A percentile compares a stretch with the other conserved stretches of the same genome.
phyloP scores from a whole-genome alignment of 1,284 basidiomycete species.

The Melanopsichium pennsylvanicum region DNA sequence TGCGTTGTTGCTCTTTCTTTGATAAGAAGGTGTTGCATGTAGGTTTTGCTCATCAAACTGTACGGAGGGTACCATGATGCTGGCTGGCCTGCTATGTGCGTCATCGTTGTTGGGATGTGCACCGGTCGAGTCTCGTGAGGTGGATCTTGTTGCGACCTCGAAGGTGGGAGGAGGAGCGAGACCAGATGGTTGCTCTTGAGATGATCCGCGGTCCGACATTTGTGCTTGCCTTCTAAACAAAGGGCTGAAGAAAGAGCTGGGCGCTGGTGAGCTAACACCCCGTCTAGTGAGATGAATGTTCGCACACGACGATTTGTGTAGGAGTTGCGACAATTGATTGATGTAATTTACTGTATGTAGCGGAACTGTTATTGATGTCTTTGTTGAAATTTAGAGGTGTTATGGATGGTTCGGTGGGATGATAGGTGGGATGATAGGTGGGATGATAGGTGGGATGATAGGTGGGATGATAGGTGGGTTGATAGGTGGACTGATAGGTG shows the following conservation, averaged over 20 bases:
- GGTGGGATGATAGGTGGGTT: too few species aligned
- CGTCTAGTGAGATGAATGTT: neutral
- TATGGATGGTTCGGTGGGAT: too few species aligned
- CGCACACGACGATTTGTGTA: too few species aligned
- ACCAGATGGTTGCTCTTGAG: conserved; percentile 6
- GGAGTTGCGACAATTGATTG: too few species aligned
- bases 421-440: too few species aligned
- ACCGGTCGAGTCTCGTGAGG: neutral
- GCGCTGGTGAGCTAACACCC: neutral
- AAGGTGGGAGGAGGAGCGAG: conserved; percentile 15
- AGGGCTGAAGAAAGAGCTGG: neutral
- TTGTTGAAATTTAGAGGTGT: too few species aligned
- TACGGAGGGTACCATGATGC: conserved; percentile 35
- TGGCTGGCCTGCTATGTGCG: conserved; percentile 14
- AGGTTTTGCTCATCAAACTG: conserved; percentile 48
- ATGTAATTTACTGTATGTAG: too few species aligned
- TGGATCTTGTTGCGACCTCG: conserved; percentile 3
- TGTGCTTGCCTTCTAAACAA: neutral
- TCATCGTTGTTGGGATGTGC: conserved; percentile 19
- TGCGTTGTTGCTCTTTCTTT: conserved; percentile 24
- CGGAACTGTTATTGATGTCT: too few species aligned
- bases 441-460: too few species aligned
- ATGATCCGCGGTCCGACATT: conserved; percentile 15
- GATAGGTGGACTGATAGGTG: too few species aligned
- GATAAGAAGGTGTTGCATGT: conserved; percentile 27